Conservation (phyloP, 1,284 basidiomycete genomes). For the Somion occarium region DNA sequence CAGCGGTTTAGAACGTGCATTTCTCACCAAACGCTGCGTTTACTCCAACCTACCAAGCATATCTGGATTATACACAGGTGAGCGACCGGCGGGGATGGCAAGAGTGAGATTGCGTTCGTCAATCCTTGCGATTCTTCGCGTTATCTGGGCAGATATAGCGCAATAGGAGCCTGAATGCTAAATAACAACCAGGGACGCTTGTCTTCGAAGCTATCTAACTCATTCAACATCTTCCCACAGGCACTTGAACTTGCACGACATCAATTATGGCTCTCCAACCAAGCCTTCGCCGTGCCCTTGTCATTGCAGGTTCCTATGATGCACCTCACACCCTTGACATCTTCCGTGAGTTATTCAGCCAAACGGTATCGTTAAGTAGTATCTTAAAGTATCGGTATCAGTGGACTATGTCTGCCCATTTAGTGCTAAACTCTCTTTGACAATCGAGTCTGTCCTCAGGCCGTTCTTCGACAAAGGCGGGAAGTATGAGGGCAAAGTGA, state of each 20-base stretch:
- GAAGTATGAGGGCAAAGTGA: constrained; percentile 73
- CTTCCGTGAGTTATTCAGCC: constrained; percentile 47
- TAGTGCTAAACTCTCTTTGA: constrained; percentile 60
- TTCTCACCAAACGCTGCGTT: too few species aligned
- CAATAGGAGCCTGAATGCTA: background rate
- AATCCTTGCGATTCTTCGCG: background rate
- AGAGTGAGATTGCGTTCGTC: background rate
- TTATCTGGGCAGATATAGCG: background rate
- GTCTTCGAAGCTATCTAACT: background rate
- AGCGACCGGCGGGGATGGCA: background rate
- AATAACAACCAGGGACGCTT: background rate
- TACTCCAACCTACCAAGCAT: too few species aligned
- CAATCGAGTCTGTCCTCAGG: constrained; percentile 57
- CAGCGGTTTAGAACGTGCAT: too few species aligned
- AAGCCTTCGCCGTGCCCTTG: constrained; percentile 64
- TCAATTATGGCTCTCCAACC: constrained; percentile 78
- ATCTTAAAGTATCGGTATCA: constrained; percentile 22
- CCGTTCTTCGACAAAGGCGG: constrained; percentile 59
- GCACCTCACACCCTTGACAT: constrained; percentile 85
- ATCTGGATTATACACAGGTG: background rate
- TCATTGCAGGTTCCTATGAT: constrained; percentile 60
- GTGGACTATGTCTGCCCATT: constrained; percentile 90
- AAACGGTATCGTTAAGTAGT: constrained; percentile 2
- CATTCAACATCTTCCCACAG: background rate
- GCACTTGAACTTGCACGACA: background rate